Conservation (phyloP, 1,284 basidiomycete species). For the Phellopilus nigrolimitatus region DNA sequence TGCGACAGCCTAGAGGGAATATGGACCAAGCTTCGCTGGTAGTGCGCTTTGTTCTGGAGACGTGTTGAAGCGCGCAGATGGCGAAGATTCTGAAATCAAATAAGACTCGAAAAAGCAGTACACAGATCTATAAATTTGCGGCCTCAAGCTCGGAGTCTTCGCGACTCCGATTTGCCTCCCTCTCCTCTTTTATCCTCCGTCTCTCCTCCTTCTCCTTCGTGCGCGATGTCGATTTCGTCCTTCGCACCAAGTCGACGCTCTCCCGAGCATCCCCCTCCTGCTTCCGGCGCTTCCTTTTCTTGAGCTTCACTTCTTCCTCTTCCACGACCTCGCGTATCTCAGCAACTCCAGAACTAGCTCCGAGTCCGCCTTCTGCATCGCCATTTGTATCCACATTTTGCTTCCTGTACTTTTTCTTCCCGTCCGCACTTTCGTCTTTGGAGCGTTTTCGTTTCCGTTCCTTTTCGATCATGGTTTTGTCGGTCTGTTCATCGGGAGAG, state of each 20-base stretch:
- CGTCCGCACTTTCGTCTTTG: slow-evolving; percentile 4
- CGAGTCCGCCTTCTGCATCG: neutral
- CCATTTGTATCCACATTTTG: neutral
- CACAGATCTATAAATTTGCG: too few relatives aligned
- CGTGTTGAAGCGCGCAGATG: too few relatives aligned
- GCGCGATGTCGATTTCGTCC: neutral
- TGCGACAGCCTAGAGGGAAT: too few relatives aligned
- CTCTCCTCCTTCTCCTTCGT: slow-evolving; percentile 2
- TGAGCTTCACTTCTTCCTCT: neutral
- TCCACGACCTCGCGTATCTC: too few relatives aligned
- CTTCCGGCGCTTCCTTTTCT: neutral
- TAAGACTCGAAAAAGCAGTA: too few relatives aligned
- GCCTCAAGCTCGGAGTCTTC: neutral
- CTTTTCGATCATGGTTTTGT: neutral
- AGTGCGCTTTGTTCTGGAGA: too few relatives aligned
- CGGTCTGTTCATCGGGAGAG: neutral
- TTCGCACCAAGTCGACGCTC: neutral
- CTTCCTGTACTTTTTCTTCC: slow-evolving; percentile 14
- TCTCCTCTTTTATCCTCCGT: neutral
- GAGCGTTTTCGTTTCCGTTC: slow-evolving; percentile 2
- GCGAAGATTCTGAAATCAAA: too few relatives aligned
- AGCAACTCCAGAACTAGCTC: neutral
- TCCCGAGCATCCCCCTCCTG: neutral
- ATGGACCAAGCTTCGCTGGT: too few relatives aligned
- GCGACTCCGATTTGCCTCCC: neutral